Evolutionary conservation across 176 grass and related monocot species (phyloP).

Genomic region (Aegilops umbellulata): DNA sequence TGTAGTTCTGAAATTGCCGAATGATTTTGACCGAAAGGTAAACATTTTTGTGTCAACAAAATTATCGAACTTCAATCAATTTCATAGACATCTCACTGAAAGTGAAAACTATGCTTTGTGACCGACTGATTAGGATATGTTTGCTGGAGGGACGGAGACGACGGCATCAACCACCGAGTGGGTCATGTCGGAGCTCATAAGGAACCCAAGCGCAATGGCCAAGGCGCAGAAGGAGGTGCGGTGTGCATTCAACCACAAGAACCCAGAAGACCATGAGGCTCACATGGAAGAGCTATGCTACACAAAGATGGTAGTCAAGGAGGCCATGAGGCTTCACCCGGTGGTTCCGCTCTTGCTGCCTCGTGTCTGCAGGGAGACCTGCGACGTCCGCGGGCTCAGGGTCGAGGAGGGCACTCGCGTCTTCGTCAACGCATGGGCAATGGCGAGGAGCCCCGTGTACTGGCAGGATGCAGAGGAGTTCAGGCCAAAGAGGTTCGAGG

Average conservation of each 20-base stretch:
- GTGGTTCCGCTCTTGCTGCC: constrained; percentile 6
- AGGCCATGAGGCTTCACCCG: constrained; percentile 38
- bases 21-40: too few species aligned
- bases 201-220: constrained; percentile 6
- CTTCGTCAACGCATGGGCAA: constrained; percentile 1
- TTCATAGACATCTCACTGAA: too few species aligned
- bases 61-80: too few species aligned
- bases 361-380: not conserved
- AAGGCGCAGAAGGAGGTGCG: constrained; percentile 22
- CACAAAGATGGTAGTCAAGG: constrained; percentile 27
- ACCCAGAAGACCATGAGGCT: not conserved
- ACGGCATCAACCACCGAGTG: not conserved
- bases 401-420: not conserved
- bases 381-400: not conserved
- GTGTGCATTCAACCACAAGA: not conserved
- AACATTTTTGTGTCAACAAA: too few species aligned
- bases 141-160: constrained; percentile 2
- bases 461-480: constrained; percentile 10
- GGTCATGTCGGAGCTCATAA: not conserved
- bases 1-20: too few species aligned
- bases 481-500: constrained; percentile 13
- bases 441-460: not conserved
- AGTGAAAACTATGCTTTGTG: too few species aligned
- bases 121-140: constrained; percentile 1
- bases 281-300: not conserved